phyloP scores from a whole-genome alignment of 192 early-diverging fungal species.

The Kickxella alabastrina region DNA sequence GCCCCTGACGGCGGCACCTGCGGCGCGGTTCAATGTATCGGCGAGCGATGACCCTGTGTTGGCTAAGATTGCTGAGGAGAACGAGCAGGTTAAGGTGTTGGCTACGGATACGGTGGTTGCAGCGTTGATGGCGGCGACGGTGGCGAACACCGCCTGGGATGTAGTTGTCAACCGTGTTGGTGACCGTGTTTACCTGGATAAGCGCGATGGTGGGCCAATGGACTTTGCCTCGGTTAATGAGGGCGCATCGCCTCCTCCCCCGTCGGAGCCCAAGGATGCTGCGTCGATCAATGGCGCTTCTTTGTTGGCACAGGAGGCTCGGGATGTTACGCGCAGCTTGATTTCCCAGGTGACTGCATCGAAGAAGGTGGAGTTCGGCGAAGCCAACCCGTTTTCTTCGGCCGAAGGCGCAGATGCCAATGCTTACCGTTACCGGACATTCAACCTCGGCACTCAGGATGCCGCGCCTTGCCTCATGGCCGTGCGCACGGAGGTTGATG shows the following conservation, averaged over 20 bases:
- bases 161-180: conserved; percentile 82
- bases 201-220: conserved; percentile 73
- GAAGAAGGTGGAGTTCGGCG: conserved; percentile 54
- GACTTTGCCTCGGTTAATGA: conserved; percentile 94
- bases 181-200: conserved; percentile 86
- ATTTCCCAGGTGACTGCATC: conserved; percentile 68
- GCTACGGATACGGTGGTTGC: conserved; percentile 89
- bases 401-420: conserved; percentile 49
- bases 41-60: conserved; percentile 88
- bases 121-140: conserved; percentile 86
- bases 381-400: conserved; percentile 73
- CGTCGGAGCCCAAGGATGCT: conserved; percentile 74
- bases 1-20: conserved; percentile 62
- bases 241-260: conserved; percentile 86
- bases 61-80: conserved; percentile 46
- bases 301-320: conserved; percentile 82
- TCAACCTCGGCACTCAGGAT: conserved; percentile 62
- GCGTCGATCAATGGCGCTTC: conserved; percentile 74
- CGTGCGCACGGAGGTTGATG: conserved; percentile 88
- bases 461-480: conserved; percentile 61
- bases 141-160: conserved; percentile 94
- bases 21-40: conserved; percentile 70
- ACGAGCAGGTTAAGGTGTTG: conserved; percentile 64
- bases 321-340: conserved; percentile 81
- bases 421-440: conserved; percentile 87